These are phyloP conservation scores for Aspergillus vadensis DNA, from an alignment of 2,329 filamentous ascomycete species.

Conservation along the genomic window DNA sequence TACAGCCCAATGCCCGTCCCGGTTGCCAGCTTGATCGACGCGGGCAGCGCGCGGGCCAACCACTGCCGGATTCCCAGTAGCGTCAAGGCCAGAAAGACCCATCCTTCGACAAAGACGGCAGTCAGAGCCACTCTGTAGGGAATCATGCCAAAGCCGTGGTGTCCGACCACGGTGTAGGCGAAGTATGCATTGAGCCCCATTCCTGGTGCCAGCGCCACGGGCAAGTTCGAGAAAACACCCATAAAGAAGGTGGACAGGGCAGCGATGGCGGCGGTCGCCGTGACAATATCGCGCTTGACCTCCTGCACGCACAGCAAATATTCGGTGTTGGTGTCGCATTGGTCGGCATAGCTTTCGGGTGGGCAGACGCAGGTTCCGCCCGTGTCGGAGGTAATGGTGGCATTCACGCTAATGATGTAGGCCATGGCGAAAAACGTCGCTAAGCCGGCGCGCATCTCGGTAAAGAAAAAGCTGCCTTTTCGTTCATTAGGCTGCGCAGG, in stretches of 20 bases:
- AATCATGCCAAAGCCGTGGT: conserved; percentile 71
- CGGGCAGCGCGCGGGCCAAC: conserved; percentile 80
- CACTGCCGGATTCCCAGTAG: conserved; percentile 82
- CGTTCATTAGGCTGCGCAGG: conserved; percentile 63
- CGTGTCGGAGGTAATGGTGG: conserved; percentile 69
- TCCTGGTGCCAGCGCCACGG: conserved; percentile 71
- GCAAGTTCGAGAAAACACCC: conserved; percentile 79
- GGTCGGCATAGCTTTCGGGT: conserved; percentile 40
- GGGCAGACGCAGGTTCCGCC: conserved; percentile 78
- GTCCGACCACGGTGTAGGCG: conserved; percentile 77
- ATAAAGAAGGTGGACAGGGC: conserved; percentile 79
- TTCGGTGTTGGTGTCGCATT: conserved; percentile 52
- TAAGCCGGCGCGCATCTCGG: conserved; percentile 79
- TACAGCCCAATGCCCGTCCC: conserved; percentile 85
- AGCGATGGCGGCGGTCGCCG: conserved; percentile 80
- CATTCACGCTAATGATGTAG: conserved; percentile 71
- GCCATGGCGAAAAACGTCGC: conserved; percentile 81
- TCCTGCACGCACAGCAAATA: conserved; percentile 52
- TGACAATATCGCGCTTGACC: conserved; percentile 77
- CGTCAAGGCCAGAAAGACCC: conserved; percentile 79
- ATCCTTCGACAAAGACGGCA: conserved; percentile 85
- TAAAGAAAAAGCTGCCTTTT: conserved; percentile 76
- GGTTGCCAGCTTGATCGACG: conserved; percentile 82
- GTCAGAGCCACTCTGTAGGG: conserved; percentile 77
- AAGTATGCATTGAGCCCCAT: conserved; percentile 90